phyloP scores from a whole-genome alignment of 805 yeast genomes.

The Yarrowia sp. region DNA sequence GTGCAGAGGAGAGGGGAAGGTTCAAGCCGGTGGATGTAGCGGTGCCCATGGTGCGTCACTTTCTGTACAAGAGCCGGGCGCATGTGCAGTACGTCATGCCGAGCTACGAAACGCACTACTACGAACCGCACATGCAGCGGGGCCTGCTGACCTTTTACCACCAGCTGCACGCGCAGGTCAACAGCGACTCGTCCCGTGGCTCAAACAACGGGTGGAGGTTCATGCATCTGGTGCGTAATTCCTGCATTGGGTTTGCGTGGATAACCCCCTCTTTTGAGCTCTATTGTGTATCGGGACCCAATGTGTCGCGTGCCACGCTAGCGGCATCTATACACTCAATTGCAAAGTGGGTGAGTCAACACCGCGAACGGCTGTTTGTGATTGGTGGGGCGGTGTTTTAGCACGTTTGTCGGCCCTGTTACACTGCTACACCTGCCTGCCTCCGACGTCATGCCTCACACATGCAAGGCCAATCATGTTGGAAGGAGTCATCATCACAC shows the following conservation, averaged over 20 bases:
- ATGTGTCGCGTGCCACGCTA: conserved; percentile 54
- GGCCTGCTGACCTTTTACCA: conserved; percentile 36
- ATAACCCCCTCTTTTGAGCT: conserved; percentile 59
- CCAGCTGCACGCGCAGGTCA: conserved; percentile 40
- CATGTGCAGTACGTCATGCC: conserved; percentile 64
- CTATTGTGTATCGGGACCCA: conserved; percentile 59
- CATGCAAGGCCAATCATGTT: not conserved
- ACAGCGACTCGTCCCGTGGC: conserved; percentile 32
- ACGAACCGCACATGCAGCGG: conserved; percentile 33
- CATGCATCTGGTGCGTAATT: conserved; percentile 34
- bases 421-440: too few relatives aligned
- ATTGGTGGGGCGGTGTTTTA: conserved; percentile 69
- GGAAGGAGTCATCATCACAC: not conserved
- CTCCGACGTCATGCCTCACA: not conserved
- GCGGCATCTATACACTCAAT: conserved; percentile 61
- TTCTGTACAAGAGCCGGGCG: conserved; percentile 69
- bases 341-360: conserved; percentile 71
- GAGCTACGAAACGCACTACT: conserved; percentile 42
- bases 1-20: conserved; percentile 40
- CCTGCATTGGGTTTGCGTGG: conserved; percentile 51
- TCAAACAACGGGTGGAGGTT: conserved; percentile 35
- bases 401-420: not conserved
- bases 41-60: conserved; percentile 65
- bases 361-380: conserved; percentile 68
- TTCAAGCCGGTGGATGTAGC: conserved; percentile 52